A percentile compares a stretch with the other conserved stretches of the same genome.
Conservation (phyloP, 768 basidiomycete genomes). For the Pleurotus pulmonarius region DNA sequence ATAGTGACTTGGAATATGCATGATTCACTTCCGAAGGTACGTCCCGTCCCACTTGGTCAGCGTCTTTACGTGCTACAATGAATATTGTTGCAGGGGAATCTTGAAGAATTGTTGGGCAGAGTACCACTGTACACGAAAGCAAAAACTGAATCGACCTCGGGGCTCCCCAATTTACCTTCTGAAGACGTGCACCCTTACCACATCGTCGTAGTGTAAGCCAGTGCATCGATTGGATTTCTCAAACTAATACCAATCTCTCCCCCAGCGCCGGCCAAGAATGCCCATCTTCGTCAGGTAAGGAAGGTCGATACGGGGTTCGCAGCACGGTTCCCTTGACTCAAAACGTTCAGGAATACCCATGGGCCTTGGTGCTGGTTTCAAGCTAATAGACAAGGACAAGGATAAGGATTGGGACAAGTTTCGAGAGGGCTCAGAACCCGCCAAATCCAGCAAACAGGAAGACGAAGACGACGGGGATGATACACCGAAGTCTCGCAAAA, state of each 20-base stretch:
- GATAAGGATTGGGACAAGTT: constrained; percentile 36
- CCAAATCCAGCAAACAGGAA: constrained; percentile 27
- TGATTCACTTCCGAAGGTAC: constrained; percentile 72
- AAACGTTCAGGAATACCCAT: constrained; percentile 59
- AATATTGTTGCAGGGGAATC: constrained; percentile 52
- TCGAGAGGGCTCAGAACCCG: constrained; percentile 22
- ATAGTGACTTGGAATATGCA: constrained; percentile 88
- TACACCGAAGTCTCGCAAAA: constrained; percentile 24
- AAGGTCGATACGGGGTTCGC: constrained; percentile 2
- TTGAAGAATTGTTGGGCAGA: constrained; percentile 66
- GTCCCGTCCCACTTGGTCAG: neutral
- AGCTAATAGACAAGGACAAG: constrained; percentile 51
- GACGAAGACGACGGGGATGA: constrained; percentile 35
- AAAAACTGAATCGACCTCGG: constrained; percentile 18
- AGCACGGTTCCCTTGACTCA: too few species aligned
- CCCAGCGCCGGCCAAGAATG: constrained; percentile 69
- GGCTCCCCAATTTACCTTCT: constrained; percentile 43
- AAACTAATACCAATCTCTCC: neutral
- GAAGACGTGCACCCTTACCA: constrained; percentile 70
- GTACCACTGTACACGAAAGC: constrained; percentile 41
- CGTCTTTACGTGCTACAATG: neutral
- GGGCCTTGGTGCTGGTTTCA: constrained; percentile 76
- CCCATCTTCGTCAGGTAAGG: constrained; percentile 67
- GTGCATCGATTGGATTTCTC: neutral
- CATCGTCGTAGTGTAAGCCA: constrained; percentile 68